These are phyloP conservation scores for Apiospora phragmitis DNA, from an alignment of 2,329 filamentous ascomycete species.

Conservation along the genomic window DNA sequence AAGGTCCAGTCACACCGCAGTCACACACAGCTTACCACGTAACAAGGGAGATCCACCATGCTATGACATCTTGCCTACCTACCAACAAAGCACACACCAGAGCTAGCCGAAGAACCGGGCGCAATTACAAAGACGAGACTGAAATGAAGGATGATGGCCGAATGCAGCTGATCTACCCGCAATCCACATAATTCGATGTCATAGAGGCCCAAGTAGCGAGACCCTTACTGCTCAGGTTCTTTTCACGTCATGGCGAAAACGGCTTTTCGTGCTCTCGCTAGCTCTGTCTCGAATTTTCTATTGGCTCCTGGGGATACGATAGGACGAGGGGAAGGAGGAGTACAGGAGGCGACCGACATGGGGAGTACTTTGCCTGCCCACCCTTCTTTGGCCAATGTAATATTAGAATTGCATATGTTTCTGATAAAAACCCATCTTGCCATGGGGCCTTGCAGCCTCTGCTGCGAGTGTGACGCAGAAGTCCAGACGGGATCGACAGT, in stretches of 20 bases:
- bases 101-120: not conserved
- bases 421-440: not conserved
- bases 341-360: not conserved
- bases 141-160: constrained; percentile 1
- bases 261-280: not conserved
- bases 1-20: not conserved
- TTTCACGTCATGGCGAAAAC: not conserved
- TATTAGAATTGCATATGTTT: not conserved
- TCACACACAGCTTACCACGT: not conserved
- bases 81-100: not conserved
- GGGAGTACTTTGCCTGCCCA: not conserved
- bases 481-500: not conserved
- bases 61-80: not conserved
- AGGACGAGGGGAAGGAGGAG: not conserved
- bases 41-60: not conserved
- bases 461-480: not conserved
- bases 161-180: constrained; percentile 7
- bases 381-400: not conserved
- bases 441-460: not conserved
- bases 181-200: constrained; percentile 4
- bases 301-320: not conserved
- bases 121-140: not conserved
- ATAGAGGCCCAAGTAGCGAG: not conserved
- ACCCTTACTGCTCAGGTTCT: not conserved
- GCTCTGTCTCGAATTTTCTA: not conserved